Percentiles rank a stretch among this genome's conserved stretches.
Conservation (phyloP, 495 filamentous ascomycete species). For the Articulospora tetracladia region DNA sequence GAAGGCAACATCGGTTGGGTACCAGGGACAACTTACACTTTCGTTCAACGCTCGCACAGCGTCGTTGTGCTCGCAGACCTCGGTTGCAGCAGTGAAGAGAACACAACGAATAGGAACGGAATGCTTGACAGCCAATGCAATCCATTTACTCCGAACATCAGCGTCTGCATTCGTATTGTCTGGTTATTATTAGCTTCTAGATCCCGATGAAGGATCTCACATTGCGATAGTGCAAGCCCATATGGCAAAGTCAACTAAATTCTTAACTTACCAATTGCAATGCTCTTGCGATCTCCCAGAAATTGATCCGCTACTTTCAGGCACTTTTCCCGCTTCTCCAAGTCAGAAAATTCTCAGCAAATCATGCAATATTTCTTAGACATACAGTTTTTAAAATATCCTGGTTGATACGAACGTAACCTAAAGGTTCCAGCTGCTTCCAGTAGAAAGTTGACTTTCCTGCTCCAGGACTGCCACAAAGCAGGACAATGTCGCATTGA, state of each 20-base stretch:
- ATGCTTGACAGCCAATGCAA: conserved; percentile 64
- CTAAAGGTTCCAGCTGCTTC: conserved; percentile 70
- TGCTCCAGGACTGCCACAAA: conserved; percentile 82
- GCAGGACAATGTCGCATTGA: conserved; percentile 70
- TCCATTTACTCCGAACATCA: conserved; percentile 71
- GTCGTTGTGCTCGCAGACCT: conserved; percentile 86
- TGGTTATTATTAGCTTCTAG: conserved; percentile 28
- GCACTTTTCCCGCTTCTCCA: conserved; percentile 69
- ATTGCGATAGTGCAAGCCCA: neutral
- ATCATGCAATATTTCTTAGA: conserved; percentile 1
- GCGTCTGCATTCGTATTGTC: conserved; percentile 91
- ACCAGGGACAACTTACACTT: conserved; percentile 25
- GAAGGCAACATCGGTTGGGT: conserved; percentile 11
- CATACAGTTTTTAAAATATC: conserved; percentile 79
- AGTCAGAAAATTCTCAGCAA: conserved; percentile 18
- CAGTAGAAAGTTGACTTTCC: conserved; percentile 92
- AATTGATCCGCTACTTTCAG: conserved; percentile 67
- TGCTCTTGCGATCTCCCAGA: conserved; percentile 59
- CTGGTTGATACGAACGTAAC: conserved; percentile 86
- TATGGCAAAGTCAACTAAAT: too few relatives aligned
- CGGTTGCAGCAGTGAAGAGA: conserved; percentile 69
- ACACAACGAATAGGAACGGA: conserved; percentile 78
- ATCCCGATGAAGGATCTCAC: neutral
- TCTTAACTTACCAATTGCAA: conserved; percentile 68
- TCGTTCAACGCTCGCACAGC: conserved; percentile 73